A percentile compares a stretch with the other conserved stretches of the same genome.
Evolutionary conservation across 805 yeast genomes (phyloP).

Genomic region (Candida morakotiae): DNA sequence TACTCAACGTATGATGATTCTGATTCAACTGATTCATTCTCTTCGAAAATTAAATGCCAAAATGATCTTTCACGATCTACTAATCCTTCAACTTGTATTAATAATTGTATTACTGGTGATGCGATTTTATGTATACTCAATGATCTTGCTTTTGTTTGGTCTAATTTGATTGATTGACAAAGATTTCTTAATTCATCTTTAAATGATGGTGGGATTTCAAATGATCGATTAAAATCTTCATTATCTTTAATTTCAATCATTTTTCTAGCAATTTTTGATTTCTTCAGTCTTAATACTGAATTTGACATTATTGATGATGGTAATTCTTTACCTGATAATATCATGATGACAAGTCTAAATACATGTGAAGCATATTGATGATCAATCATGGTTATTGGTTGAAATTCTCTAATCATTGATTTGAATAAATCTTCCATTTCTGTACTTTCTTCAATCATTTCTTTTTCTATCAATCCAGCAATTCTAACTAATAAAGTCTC

Average conservation of each 20-base stretch:
- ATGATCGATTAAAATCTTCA: slow-evolving; percentile 62
- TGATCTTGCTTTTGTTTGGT: slow-evolving; percentile 52
- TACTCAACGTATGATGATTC: slow-evolving; percentile 84
- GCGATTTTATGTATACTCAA: slow-evolving; percentile 75
- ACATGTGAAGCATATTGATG: slow-evolving; percentile 91
- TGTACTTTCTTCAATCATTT: slow-evolving; percentile 46
- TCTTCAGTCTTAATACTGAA: slow-evolving; percentile 76
- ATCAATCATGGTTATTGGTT: slow-evolving; percentile 55
- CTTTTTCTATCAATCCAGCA: slow-evolving; percentile 74
- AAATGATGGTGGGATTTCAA: slow-evolving; percentile 67
- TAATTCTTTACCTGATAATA: slow-evolving; percentile 71
- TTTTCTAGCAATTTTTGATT: slow-evolving; percentile 83
- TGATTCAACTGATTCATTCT: slow-evolving; percentile 47
- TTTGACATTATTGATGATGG: slow-evolving; percentile 69
- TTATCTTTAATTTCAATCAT: slow-evolving; percentile 85
- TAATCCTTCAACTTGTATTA: slow-evolving; percentile 76
- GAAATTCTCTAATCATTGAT: slow-evolving; percentile 62
- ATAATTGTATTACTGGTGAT: slow-evolving; percentile 81
- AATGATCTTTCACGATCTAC: slow-evolving; percentile 68
- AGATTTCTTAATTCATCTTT: slow-evolving; percentile 54
- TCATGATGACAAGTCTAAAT: slow-evolving; percentile 63
- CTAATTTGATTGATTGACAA: slow-evolving; percentile 36
- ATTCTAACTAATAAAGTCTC: slow-evolving; percentile 77
- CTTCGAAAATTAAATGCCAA: slow-evolving; percentile 61
- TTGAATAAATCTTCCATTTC: slow-evolving; percentile 63